Evolutionary conservation across 352 stramenopile genomes (phyloP).

Genomic region (Pythium phragmitis): DNA sequence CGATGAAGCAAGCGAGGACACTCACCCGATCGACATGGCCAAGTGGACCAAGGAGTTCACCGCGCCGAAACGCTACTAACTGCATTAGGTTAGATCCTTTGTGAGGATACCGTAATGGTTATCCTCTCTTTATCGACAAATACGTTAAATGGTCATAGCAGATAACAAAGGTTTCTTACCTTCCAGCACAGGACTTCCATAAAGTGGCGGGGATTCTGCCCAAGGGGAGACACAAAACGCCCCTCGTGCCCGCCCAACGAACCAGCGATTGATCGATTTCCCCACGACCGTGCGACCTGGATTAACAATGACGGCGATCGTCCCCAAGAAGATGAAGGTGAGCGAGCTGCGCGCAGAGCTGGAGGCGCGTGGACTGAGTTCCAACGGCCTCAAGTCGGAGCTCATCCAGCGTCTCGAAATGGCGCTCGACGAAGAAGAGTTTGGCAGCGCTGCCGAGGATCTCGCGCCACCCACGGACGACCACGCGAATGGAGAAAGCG

Average conservation of each 20-base stretch:
- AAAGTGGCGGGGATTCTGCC: conserved; percentile 28
- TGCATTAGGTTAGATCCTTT: conserved; percentile 13
- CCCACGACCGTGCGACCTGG: neutral
- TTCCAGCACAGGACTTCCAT: conserved; percentile 24
- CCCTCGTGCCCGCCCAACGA: neutral
- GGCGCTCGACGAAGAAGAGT: conserved; percentile 86
- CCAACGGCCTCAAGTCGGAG: conserved; percentile 86
- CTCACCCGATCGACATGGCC: conserved; percentile 97
- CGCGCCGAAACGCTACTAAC: conserved; percentile 75
- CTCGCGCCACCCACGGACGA: conserved; percentile 44
- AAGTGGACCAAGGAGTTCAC: conserved; percentile 95
- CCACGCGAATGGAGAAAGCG: neutral
- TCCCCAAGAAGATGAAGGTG: conserved; percentile 92
- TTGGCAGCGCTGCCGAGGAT: conserved; percentile 73
- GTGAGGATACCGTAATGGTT: conserved; percentile 4
- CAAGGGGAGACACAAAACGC: conserved; percentile 3
- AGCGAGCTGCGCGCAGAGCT: conserved; percentile 85
- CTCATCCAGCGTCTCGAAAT: conserved; percentile 88
- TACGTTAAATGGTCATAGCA: conserved; percentile 1
- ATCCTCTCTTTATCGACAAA: neutral
- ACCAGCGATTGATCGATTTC: neutral
- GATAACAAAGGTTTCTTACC: conserved; percentile 17
- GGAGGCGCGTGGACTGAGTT: conserved; percentile 77
- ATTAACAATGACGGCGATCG: conserved; percentile 51
- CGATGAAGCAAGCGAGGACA: conserved; percentile 92